Conservation (phyloP, 2,329 filamentous ascomycete genomes). For the Colletotrichum sp. region DNA sequence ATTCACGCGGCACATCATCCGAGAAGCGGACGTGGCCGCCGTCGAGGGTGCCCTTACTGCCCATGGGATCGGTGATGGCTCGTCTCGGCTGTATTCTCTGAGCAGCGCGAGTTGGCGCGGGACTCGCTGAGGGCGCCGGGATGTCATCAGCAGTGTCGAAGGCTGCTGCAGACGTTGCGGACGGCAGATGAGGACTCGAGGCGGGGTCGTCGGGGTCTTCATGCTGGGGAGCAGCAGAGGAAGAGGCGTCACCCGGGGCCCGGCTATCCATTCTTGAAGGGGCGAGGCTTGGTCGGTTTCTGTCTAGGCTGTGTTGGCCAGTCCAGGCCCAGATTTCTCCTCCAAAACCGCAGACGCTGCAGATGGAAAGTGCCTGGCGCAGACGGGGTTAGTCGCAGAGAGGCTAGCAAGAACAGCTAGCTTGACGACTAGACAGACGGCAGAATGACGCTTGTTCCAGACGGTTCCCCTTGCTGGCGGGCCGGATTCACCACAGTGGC, state of each 20-base stretch:
- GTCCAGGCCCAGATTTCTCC: background rate
- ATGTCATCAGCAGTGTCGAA: conserved; percentile 5
- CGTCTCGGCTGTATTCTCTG: conserved; percentile 12
- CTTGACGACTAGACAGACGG: background rate
- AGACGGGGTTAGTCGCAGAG: background rate
- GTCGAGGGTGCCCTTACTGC: conserved; percentile 15
- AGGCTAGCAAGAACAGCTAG: background rate
- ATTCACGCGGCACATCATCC: conserved; percentile 24
- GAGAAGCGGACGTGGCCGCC: conserved; percentile 29
- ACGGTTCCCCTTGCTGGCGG: conserved; percentile 1
- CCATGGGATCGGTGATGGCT: conserved; percentile 20
- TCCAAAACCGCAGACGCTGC: background rate
- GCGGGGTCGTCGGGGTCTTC: conserved; percentile 6
- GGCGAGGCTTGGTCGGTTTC: conserved; percentile 1
- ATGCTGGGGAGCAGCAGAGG: conserved; percentile 3
- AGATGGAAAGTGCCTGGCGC: background rate
- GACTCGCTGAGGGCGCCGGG: background rate
- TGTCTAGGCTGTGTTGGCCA: conserved; percentile 2
- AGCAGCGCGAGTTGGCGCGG: conserved; percentile 2
- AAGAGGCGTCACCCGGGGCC: conserved; percentile 3
- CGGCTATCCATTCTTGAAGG: conserved; percentile 11
- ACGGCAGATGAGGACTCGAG: background rate
- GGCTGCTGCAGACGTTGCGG: background rate
- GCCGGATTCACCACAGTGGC: conserved; percentile 17
- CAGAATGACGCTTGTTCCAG: conserved; percentile 10